A percentile compares a stretch with the other conserved stretches of the same genome.
Evolutionary conservation across 2,329 filamentous ascomycete species (phyloP).

Genomic region (Clonostachys sp.): DNA sequence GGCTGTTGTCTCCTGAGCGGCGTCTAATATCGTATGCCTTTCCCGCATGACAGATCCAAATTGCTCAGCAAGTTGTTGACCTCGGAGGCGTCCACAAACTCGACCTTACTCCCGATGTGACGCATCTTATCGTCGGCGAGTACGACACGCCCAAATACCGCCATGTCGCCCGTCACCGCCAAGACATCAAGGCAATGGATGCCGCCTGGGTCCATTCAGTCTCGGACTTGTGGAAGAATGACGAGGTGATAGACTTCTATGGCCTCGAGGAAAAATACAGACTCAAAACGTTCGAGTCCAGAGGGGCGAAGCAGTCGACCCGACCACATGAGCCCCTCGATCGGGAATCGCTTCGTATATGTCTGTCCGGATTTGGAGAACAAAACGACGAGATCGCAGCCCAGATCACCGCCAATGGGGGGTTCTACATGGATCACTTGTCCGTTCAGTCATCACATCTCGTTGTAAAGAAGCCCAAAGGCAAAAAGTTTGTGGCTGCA

Average conservation of each 20-base stretch:
- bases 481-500: conserved; percentile 89
- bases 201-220: conserved; percentile 83
- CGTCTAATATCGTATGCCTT: too few relatives aligned
- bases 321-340: conserved; percentile 9
- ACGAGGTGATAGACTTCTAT: conserved; percentile 70
- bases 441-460: conserved; percentile 85
- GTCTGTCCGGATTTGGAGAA: conserved; percentile 54
- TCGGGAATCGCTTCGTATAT: conserved; percentile 37
- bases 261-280: conserved; percentile 63
- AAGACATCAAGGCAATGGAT: conserved; percentile 79
- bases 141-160: conserved; percentile 91
- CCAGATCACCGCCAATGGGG: conserved; percentile 66
- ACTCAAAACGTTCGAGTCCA: conserved; percentile 57
- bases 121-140: conserved; percentile 87
- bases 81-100: conserved; percentile 86
- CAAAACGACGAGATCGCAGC: conserved; percentile 68
- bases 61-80: conserved; percentile 63
- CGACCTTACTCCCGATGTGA: conserved; percentile 93
- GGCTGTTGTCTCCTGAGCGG: too few relatives aligned
- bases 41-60: conserved; percentile 33
- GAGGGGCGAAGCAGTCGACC: conserved; percentile 32
- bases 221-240: conserved; percentile 73
- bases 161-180: conserved; percentile 85
- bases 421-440: conserved; percentile 81
- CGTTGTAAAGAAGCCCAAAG: conserved; percentile 72